Conservation (phyloP, 2,329 filamentous ascomycete genomes). For the Penicillium verrucosum region DNA sequence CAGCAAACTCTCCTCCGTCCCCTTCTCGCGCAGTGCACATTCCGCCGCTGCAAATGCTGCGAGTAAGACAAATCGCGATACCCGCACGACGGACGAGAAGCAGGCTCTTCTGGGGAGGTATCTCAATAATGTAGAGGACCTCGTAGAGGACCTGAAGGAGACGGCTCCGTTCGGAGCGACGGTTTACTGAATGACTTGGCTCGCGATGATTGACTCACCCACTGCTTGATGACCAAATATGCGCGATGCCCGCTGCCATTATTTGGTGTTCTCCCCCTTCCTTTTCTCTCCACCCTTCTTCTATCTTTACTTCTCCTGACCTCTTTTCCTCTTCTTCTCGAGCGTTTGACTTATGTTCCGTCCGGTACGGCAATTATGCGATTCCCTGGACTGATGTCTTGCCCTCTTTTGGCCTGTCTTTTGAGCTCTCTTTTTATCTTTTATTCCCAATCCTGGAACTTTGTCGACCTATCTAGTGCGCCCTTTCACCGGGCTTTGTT, state of each 20-base stretch:
- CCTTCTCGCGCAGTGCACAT: slow-evolving; percentile 48
- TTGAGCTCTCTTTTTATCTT: slow-evolving; percentile 11
- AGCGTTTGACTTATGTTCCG: slow-evolving; percentile 17
- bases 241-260: slow-evolving; percentile 23
- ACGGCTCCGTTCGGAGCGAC: slow-evolving; percentile 68
- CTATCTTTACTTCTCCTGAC: slow-evolving; percentile 5
- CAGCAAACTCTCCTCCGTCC: slow-evolving; percentile 62
- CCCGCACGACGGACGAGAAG: slow-evolving; percentile 75
- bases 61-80: slow-evolving; percentile 39
- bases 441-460: slow-evolving; percentile 14
- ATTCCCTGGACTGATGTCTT: slow-evolving; percentile 8
- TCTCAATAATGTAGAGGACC: slow-evolving; percentile 76
- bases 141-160: slow-evolving; percentile 79
- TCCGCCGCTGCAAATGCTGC: slow-evolving; percentile 21
- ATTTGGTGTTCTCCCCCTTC: slow-evolving; percentile 13
- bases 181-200: slow-evolving; percentile 32
- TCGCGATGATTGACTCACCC: slow-evolving; percentile 12
- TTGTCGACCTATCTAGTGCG: slow-evolving; percentile 12
- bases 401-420: slow-evolving; percentile 6
- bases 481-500: slow-evolving; percentile 8
- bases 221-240: slow-evolving; percentile 13
- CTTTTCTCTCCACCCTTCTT: background rate
- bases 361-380: slow-evolving; percentile 23
- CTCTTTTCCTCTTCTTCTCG: slow-evolving; percentile 3
- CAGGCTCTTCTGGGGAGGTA: slow-evolving; percentile 73